Percentiles rank a stretch among this genome's conserved stretches.
These are phyloP conservation scores for Amorphotheca resinae DNA, from an alignment of 495 filamentous ascomycete species.

Conservation along the genomic window DNA sequence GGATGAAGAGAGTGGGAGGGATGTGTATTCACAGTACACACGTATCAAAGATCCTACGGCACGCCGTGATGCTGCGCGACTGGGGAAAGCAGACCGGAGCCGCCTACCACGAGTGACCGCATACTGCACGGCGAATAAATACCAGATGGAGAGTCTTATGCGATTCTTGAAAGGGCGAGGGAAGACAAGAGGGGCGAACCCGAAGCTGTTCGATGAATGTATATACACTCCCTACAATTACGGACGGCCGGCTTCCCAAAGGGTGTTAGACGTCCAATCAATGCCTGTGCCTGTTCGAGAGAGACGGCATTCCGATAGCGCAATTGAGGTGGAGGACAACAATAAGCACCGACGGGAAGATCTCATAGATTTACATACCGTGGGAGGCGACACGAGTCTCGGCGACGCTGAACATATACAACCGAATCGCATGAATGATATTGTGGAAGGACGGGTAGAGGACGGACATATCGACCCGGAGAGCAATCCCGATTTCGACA, in stretches of 20 bases:
- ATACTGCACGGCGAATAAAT: slow-evolving; percentile 86
- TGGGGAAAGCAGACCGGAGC: slow-evolving; percentile 88
- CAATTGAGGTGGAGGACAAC: slow-evolving; percentile 42
- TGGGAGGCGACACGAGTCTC: slow-evolving; percentile 23
- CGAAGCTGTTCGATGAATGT: slow-evolving; percentile 92
- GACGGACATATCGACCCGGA: slow-evolving; percentile 12
- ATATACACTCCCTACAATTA: slow-evolving; percentile 92
- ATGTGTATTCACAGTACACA: slow-evolving; percentile 88
- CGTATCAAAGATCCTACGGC: slow-evolving; percentile 95
- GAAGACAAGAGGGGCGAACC: slow-evolving; percentile 61
- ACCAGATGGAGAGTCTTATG: slow-evolving; percentile 78
- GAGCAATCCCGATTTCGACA: slow-evolving; percentile 47
- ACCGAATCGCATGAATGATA: slow-evolving; percentile 9
- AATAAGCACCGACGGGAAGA: slow-evolving; percentile 34
- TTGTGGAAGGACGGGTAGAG: slow-evolving; percentile 10
- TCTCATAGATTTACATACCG: slow-evolving; percentile 38
- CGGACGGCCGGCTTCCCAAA: slow-evolving; percentile 17
- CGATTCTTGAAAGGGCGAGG: slow-evolving; percentile 74
- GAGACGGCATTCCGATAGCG: slow-evolving; percentile 53
- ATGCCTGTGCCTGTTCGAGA: slow-evolving; percentile 36
- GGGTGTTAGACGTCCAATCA: slow-evolving; percentile 26
- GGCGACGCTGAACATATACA: slow-evolving; percentile 21
- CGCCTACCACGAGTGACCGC: slow-evolving; percentile 83
- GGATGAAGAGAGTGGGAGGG: slow-evolving; percentile 83
- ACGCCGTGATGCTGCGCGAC: slow-evolving; percentile 76